Evolutionary conservation across 176 grass and related monocot species (phyloP), one percentile per base, ranked within the genome.

Genomic region (Echinochloa phyllopogon): DNA sequence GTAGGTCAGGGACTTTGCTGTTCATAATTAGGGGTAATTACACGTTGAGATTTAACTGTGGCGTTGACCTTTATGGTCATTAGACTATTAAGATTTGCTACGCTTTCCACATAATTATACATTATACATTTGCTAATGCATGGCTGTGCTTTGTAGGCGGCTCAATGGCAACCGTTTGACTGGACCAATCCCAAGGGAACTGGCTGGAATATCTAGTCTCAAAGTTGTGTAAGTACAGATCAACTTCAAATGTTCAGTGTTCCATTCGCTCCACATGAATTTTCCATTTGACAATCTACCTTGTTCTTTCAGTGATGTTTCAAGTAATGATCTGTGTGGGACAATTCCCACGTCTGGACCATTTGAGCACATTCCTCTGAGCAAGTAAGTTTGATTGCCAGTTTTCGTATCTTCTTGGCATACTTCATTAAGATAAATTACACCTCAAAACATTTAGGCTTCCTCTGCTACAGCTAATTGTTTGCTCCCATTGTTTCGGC

Each of bases 161-260:
- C 94, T 99, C 55, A 99, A 96, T 62, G 90, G 90, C 66, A 99
- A 99, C 83, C 88, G 12, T 44, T 91, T 99, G 83, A 91, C 90
- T 70, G 97, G 97, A 16, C 94, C 84, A 20, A 94, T 99, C 65
- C 97, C 97, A 86, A 96, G 97, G 88, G 97, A 94, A 80, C 84
- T 99, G 6, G 74, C 86, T 64, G 71, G 78, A 86, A 89, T 92
- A 82, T 88, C 89, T 80, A 94, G 69, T 77, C 87, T 99, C 74
- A 99, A 94, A 94, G 90, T 99, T 79, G 85, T 99, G 97, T 99
- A 89, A 99, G 97, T 94, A 41, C 64, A 81, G 15, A 82, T 86
- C 48, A 71, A 87, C 56, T 47, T 81, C 17, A 58, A 44, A 71
- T 69, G 57, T 65, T 52, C 6, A 51, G 44, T 53, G 12, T 49